Evolutionary conservation across 768 basidiomycete species (phyloP), one percentile per base, ranked within the genome.

Genomic region (Pleurotus djamor): DNA sequence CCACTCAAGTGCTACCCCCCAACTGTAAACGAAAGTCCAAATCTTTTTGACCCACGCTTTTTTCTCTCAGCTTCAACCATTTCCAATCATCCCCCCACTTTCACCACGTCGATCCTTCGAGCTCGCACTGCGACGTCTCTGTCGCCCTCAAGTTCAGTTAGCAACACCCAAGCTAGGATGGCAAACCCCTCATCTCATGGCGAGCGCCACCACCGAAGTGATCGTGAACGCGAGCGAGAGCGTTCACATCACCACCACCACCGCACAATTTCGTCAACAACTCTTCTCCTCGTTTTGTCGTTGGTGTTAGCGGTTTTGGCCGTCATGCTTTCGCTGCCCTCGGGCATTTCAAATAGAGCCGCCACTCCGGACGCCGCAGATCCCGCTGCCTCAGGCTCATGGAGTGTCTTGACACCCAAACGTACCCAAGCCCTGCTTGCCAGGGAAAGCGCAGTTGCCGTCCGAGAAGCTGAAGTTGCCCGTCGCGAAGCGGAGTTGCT

Each of bases 191-290:
- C 90, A 34, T 91, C 91, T 65, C 86, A 80, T 61, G 87, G 79
- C 59, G 85, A 87, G 63, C 84, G 83, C 60, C 76, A 74, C 61
- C 80, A 78, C 60, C 74, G 78, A 68, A 82, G 74, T 69, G 72
- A 68, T 8, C 67, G 69, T 16, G 68, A 68, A 17, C 67, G 69
- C 14, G 68, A 69, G 28, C 80, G 83, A 65, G 81, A 87, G 64
- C 83, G 86, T 48, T 82, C 83, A 44, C 84, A 84, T 51, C 86
- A 87, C 67, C 91, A 88, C 68, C 89, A 92, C 60, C 86, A 89
- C 66, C 81, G 92, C 60, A 93, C 92, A 57, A 92, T 94, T 61
- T 94, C 92, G 7, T 94, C 92, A 12, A 94, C 92, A 0, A 94
- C 92, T 12, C 86, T 94, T 35, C 83, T 94, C 55, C 87, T 94